Evolutionary conservation across 2,329 filamentous ascomycete genomes (phyloP).

Genomic region (Chalaropsis ovoidea): DNA sequence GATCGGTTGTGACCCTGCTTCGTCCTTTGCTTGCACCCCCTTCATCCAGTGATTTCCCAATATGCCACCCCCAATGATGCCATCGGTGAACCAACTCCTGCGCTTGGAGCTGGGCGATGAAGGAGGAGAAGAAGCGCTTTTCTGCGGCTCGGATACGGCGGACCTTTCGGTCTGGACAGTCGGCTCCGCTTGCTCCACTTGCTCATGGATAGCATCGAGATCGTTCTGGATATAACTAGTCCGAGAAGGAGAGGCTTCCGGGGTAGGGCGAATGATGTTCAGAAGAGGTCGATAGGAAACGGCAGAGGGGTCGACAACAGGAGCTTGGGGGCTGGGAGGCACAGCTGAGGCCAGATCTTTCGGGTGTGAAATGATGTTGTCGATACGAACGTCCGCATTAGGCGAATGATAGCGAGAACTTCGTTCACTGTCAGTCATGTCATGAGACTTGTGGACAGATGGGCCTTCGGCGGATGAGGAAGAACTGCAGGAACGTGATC

Average conservation of each 20-base stretch:
- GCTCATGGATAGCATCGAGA: conserved; percentile 17
- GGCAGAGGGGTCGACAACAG: conserved; percentile 42
- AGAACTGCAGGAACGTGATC: neutral
- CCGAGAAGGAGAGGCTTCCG: conserved; percentile 40
- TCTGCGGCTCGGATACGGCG: neutral
- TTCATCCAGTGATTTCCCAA: neutral
- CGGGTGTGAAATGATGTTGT: conserved; percentile 46
- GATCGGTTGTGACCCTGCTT: neutral
- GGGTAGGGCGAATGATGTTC: conserved; percentile 53
- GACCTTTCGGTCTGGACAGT: neutral
- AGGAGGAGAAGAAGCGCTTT: neutral
- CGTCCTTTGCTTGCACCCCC: neutral
- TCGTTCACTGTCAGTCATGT: neutral
- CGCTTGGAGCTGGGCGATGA: conserved; percentile 4
- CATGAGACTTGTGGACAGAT: neutral
- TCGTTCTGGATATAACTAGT: conserved; percentile 26
- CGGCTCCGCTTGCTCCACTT: conserved; percentile 11
- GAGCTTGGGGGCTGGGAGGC: conserved; percentile 26
- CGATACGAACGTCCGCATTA: conserved; percentile 54
- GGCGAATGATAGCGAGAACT: conserved; percentile 43
- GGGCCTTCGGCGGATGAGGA: neutral
- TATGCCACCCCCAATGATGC: conserved; percentile 1
- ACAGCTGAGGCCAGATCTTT: conserved; percentile 36
- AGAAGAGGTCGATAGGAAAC: conserved; percentile 49
- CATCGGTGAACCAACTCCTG: neutral